Conservation (phyloP, 768 basidiomycete genomes). For the Candolleomyces aberdarensis region DNA sequence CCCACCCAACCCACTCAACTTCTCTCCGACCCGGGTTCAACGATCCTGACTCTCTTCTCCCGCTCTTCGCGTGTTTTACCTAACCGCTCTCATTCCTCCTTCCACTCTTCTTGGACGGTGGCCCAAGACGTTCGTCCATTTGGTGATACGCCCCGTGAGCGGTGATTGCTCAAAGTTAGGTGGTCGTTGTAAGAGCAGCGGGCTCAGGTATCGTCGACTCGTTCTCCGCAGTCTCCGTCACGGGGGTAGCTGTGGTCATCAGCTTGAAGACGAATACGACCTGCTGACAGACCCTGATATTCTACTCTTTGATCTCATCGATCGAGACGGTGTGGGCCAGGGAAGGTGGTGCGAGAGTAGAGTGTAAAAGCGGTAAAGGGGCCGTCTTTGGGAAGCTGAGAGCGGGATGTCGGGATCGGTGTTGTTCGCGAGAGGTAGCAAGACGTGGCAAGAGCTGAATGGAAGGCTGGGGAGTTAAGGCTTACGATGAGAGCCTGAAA, state of each 20-base stretch:
- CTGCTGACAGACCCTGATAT: constrained; percentile 65
- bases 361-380: constrained; percentile 24
- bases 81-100: constrained; percentile 72
- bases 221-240: too few species aligned
- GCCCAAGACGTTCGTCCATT: constrained; percentile 77
- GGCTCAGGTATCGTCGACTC: too few species aligned
- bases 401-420: constrained; percentile 63
- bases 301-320: constrained; percentile 51
- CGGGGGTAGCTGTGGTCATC: constrained; percentile 35
- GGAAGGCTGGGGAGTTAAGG: too few species aligned
- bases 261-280: constrained; percentile 74
- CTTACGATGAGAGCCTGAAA: too few species aligned
- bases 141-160: constrained; percentile 51
- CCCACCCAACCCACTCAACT: constrained; percentile 55
- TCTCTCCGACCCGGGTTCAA: background rate
- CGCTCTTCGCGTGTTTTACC: constrained; percentile 75
- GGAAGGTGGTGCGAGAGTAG: constrained; percentile 1
- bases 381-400: constrained; percentile 18
- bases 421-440: too few species aligned
- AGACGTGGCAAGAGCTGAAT: too few species aligned
- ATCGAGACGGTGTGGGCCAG: background rate
- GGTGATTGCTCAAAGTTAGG: too few species aligned
- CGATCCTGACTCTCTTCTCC: constrained; percentile 53
- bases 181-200: too few species aligned
- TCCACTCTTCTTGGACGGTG: constrained; percentile 78